A percentile compares a stretch with the other conserved stretches of the same genome.
Conservation (phyloP, 2,329 filamentous ascomycete species). For the Aspergillus flavus region DNA sequence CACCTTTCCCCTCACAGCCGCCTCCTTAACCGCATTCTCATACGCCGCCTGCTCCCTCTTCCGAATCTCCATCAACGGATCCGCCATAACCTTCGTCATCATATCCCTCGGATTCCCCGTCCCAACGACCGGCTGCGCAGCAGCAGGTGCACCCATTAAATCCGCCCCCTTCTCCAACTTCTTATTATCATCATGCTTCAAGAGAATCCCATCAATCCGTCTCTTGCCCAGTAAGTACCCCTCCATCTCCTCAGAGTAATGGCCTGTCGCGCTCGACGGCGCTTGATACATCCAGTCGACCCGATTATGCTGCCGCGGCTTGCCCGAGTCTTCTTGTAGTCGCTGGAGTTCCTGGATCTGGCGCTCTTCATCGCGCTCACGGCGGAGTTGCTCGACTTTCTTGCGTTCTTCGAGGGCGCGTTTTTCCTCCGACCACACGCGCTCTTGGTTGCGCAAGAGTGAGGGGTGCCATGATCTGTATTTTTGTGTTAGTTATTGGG, state of each 20-base stretch:
- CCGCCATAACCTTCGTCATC: constrained; percentile 82
- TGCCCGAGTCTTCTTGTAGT: constrained; percentile 85
- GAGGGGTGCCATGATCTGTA: constrained; percentile 83
- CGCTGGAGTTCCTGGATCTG: constrained; percentile 88
- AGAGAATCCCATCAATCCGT: constrained; percentile 77
- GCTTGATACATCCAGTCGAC: constrained; percentile 99
- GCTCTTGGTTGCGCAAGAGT: constrained; percentile 85
- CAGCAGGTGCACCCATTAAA: constrained; percentile 24
- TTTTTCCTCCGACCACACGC: constrained; percentile 89
- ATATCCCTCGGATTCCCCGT: constrained; percentile 76
- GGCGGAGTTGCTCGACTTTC: constrained; percentile 84
- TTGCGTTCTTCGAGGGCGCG: constrained; percentile 94
- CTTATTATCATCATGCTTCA: constrained; percentile 79
- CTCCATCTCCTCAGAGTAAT: constrained; percentile 82
- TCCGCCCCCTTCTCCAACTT: constrained; percentile 72
- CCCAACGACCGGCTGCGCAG: constrained; percentile 12
- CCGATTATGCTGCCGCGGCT: constrained; percentile 74
- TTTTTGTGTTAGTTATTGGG: constrained; percentile 15
- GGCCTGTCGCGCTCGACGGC: constrained; percentile 72
- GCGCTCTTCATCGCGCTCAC: constrained; percentile 92
- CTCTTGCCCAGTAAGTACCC: constrained; percentile 91
- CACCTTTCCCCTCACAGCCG: constrained; percentile 34
- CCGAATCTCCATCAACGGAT: constrained; percentile 91
- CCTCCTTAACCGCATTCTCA: constrained; percentile 56
- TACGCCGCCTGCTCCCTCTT: constrained; percentile 83